phyloP scores from a whole-genome alignment of 768 basidiomycete genomes.

The Ramaria sp. region DNA sequence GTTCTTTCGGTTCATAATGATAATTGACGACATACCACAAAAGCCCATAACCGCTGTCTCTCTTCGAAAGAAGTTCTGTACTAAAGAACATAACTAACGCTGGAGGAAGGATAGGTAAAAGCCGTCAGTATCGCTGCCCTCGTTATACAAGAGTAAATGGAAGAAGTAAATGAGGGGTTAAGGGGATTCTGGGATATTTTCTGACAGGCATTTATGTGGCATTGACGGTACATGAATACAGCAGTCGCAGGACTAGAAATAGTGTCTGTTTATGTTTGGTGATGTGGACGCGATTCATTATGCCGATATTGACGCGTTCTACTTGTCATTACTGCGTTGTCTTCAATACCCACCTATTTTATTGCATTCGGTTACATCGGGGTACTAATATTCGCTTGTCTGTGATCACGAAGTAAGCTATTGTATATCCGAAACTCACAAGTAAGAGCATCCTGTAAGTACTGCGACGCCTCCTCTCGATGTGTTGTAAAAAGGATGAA shows the following conservation, averaged over 20 bases:
- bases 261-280: not conserved
- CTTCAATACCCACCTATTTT: no score
- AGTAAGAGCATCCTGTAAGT: no score
- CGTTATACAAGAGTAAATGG: not conserved
- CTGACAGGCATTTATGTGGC: not conserved
- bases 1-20: not conserved
- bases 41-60: conserved; percentile 86
- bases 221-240: not conserved
- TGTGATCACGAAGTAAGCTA: conserved; percentile 14
- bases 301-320: not conserved
- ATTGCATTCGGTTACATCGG: no score
- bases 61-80: conserved; percentile 63
- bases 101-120: not conserved
- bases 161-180: not conserved
- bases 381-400: no score
- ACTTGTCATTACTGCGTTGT: no score
- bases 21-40: conserved; percentile 43
- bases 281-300: not conserved
- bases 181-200: not conserved
- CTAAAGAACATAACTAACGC: conserved; percentile 62
- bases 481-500: no score
- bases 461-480: no score
- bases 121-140: not conserved
- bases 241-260: not conserved
- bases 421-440: no score